These are phyloP conservation scores for Fagopyrum tataricum DNA, from an alignment of 148 eudicot species.

Conservation along the genomic window DNA sequence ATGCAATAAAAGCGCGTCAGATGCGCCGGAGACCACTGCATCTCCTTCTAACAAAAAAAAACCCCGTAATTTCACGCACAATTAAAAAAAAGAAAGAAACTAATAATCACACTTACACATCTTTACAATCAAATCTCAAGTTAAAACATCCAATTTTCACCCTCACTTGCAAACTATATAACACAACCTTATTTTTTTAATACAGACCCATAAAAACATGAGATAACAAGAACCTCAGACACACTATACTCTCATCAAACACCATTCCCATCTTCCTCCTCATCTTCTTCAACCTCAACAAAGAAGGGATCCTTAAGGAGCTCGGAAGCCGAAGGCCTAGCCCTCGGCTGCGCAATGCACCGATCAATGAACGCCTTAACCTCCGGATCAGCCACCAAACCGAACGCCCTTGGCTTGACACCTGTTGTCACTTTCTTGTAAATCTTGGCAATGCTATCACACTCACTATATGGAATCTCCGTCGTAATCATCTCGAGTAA, in stretches of 20 bases:
- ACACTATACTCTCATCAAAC: background rate
- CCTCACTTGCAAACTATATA: background rate
- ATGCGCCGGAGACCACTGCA: no score
- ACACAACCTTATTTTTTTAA: background rate
- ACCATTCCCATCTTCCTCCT: background rate
- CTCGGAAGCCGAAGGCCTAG: slow-evolving; percentile 66
- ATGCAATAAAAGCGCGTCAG: no score
- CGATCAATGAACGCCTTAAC: slow-evolving; percentile 65
- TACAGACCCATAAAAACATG: background rate
- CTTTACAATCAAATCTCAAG: background rate
- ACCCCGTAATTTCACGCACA: no score
- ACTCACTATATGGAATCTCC: slow-evolving; percentile 81
- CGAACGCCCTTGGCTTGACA: slow-evolving; percentile 48
- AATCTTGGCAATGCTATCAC: slow-evolving; percentile 65
- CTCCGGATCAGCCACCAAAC: slow-evolving; percentile 43
- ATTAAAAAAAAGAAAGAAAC: no score
- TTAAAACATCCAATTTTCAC: background rate
- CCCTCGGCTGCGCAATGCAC: slow-evolving; percentile 65
- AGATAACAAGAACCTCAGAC: background rate
- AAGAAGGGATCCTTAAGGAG: slow-evolving; percentile 67
- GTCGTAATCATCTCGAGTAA: slow-evolving; percentile 75
- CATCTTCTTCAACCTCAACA: slow-evolving; percentile 22
- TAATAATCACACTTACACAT: background rate
- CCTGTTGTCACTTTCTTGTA: slow-evolving; percentile 78
- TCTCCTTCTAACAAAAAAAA: no score